Base-by-base conservation (phyloP, 2,329 filamentous ascomycete genomes). In the Phaeoacremonium minimum region DNA sequence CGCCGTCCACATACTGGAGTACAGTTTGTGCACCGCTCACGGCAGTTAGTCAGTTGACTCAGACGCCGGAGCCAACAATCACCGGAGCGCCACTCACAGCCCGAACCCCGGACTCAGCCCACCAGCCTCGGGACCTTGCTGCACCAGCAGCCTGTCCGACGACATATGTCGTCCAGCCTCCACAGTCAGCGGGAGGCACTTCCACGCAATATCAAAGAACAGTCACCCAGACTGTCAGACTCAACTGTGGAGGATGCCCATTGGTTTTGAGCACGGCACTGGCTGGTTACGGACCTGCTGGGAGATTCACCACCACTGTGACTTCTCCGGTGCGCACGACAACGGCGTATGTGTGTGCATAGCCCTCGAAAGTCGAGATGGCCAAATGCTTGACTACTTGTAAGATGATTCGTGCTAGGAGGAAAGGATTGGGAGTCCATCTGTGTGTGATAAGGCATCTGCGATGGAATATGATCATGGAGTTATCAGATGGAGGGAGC, bases 11-110 rank as follows among this genome's bases (percentile, higher is more conserved):
- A 2, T 42, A 30, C 15, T 51, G 47, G 42, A 46, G 40, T 28
- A 56, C 55, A 2, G 44, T 57, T 3, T 63, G 58, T 33, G 37
- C 41, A 19, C 36, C 42, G 11, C 40, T 46, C 1, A 31, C 43
- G 4, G 18, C 32, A 11, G 12, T 17, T 8, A 17, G 29, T 8
- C 9, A 30, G 30, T 32, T 9, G 22, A 26, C 9, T n/a, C n/a
- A n/a, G n/a, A n/a, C n/a, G n/a, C n/a, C n/a, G n/a, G n/a, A n/a
- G n/a, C n/a, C n/a, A n/a, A n/a, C n/a, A n/a, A n/a, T n/a, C n/a
- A n/a, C n/a, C n/a, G n/a, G n/a, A n/a, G n/a, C n/a, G n/a, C n/a
- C n/a, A n/a, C n/a, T n/a, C n/a, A n/a, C n/a, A n/a, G n/a, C n/a
- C n/a, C n/a, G n/a, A n/a, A n/a, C n/a, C n/a, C n/a, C n/a, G n/a